A percentile compares a stretch with the other conserved stretches of the same genome.
Evolutionary conservation across 2,329 filamentous ascomycete genomes (phyloP).

Genomic region (Claviceps cyperi): DNA sequence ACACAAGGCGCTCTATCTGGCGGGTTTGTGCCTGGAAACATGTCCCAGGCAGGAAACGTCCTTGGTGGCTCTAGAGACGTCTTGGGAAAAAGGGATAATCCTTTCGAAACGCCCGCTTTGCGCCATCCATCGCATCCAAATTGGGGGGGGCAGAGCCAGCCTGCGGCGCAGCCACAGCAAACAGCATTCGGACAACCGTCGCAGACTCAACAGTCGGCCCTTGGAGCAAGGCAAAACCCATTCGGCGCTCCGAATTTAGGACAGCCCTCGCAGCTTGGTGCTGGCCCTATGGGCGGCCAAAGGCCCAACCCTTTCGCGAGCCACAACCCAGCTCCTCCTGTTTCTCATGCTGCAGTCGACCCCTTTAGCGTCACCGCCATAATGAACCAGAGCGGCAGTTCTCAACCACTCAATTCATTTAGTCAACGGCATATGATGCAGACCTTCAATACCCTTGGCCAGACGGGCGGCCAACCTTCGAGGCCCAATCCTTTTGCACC

Average conservation of each 20-base stretch:
- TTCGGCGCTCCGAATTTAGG: conserved; percentile 21
- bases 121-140: conserved; percentile 21
- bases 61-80: conserved; percentile 25
- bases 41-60: conserved; percentile 18
- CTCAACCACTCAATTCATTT: conserved; percentile 10
- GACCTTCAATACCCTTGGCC: conserved; percentile 12
- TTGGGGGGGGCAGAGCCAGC: conserved; percentile 15
- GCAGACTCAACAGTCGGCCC: conserved; percentile 24
- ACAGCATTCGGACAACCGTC: conserved; percentile 28
- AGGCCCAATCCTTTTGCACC: conserved; percentile 15
- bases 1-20: conserved; percentile 29
- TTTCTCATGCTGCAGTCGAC: conserved; percentile 8
- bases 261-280: conserved; percentile 17
- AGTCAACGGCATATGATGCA: conserved; percentile 1
- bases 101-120: conserved; percentile 20
- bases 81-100: conserved; percentile 18
- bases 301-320: conserved; percentile 23
- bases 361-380: conserved; percentile 14
- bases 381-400: not conserved
- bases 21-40: conserved; percentile 28
- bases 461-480: conserved; percentile 1
- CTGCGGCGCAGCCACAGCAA: conserved; percentile 14
- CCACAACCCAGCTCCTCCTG: not conserved
- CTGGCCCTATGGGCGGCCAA: conserved; percentile 14
- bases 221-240: conserved; percentile 19